A percentile compares a stretch with the other conserved stretches of the same genome.
Evolutionary conservation across 1,139 yeast species (phyloP).

Genomic region (Candida dubliniensis): DNA sequence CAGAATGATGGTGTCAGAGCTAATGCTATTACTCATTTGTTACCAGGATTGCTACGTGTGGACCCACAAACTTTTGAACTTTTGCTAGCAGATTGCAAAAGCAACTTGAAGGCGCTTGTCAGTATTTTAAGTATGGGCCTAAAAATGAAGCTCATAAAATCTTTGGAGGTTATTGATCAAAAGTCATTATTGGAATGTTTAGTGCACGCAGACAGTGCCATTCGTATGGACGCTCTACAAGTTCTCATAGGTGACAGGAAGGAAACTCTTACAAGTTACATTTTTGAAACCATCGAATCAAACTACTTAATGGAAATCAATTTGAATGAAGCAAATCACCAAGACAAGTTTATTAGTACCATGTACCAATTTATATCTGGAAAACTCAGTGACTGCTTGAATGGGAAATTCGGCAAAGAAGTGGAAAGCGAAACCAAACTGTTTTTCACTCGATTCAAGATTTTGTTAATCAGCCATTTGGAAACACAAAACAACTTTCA

Average conservation of each 20-base stretch:
- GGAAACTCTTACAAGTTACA: conserved; percentile 46
- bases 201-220: conserved; percentile 41
- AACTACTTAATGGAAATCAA: conserved; percentile 43
- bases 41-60: conserved; percentile 61
- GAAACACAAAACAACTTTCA: conserved; percentile 73
- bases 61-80: conserved; percentile 30
- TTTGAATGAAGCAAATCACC: conserved; percentile 56
- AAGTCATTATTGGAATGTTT: conserved; percentile 35
- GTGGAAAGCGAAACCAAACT: conserved; percentile 24
- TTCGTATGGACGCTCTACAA: conserved; percentile 60
- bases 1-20: conserved; percentile 32
- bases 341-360: conserved; percentile 63
- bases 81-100: conserved; percentile 19
- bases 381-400: conserved; percentile 61
- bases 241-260: conserved; percentile 52
- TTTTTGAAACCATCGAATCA: conserved; percentile 42
- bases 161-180: conserved; percentile 7
- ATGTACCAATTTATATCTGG: conserved; percentile 55
- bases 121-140: conserved; percentile 67
- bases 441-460: conserved; percentile 48
- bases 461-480: conserved; percentile 41
- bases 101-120: conserved; percentile 44
- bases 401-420: conserved; percentile 13
- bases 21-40: conserved; percentile 48
- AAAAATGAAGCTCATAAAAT: conserved; percentile 48